phyloP scores from a whole-genome alignment of 106 monocot species.

The Dendrobium catenatum region DNA sequence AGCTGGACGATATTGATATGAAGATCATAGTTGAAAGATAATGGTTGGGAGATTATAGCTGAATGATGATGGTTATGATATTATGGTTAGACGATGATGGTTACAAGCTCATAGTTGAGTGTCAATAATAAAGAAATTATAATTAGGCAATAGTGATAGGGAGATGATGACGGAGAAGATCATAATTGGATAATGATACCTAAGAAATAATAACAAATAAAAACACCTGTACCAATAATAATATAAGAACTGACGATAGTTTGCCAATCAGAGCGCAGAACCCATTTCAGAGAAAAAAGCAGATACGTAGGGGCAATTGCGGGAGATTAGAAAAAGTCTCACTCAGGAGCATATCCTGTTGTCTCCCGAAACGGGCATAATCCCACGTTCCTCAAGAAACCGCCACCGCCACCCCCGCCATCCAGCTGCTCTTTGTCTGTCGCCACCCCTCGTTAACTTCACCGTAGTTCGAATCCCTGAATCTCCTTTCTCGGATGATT shows the following conservation, averaged over 20 bases:
- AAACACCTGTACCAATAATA: not conserved
- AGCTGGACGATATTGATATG: too few species aligned
- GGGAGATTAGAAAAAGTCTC: not conserved
- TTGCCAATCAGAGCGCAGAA: not conserved
- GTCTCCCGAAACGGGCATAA: conserved; percentile 11
- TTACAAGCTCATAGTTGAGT: too few species aligned
- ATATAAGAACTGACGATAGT: not conserved
- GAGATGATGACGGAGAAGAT: too few species aligned
- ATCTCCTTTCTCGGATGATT: not conserved
- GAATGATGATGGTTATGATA: too few species aligned
- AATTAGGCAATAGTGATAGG: too few species aligned
- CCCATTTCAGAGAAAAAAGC: not conserved
- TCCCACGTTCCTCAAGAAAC: conserved; percentile 29
- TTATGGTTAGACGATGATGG: too few species aligned
- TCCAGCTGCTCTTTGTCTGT: conserved; percentile 8
- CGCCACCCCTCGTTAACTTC: not conserved
- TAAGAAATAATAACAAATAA: not conserved
- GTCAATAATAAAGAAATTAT: too few species aligned
- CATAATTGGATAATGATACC: too few species aligned
- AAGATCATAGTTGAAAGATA: too few species aligned
- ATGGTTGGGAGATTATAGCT: too few species aligned
- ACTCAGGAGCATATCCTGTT: conserved; percentile 7
- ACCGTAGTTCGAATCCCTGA: conserved; percentile 7
- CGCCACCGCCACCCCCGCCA: conserved; percentile 2
- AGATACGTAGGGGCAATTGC: not conserved